These are phyloP conservation scores for Naumovozyma baii DNA, from an alignment of 805 yeast genomes.

Conservation along the genomic window DNA sequence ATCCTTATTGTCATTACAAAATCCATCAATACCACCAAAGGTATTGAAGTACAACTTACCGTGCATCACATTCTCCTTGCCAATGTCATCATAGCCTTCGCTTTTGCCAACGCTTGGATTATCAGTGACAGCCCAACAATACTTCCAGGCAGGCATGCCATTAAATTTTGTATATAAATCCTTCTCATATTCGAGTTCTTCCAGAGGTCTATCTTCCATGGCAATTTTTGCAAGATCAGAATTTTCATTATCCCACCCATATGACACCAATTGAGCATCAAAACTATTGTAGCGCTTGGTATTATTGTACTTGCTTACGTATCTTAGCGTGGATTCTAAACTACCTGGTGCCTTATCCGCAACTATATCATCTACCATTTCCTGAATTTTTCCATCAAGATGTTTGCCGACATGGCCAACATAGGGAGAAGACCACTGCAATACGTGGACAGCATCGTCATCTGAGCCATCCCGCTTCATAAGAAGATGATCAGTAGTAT, in stretches of 20 bases:
- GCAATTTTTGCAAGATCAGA: background rate
- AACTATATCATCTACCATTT: conserved; percentile 1
- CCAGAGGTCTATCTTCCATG: background rate
- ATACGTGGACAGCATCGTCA: background rate
- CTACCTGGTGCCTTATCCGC: background rate
- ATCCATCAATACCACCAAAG: conserved; percentile 4
- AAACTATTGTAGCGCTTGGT: background rate
- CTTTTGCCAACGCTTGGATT: conserved; percentile 1
- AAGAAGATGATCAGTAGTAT: conserved; percentile 1
- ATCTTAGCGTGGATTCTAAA: conserved; percentile 1
- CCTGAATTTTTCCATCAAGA: background rate
- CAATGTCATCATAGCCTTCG: conserved; percentile 2
- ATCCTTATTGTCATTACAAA: conserved; percentile 3
- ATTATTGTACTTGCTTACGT: background rate
- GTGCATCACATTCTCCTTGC: background rate
- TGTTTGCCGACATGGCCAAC: conserved; percentile 1
- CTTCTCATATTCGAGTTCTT: background rate
- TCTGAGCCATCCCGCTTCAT: conserved; percentile 1
- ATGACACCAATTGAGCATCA: background rate
- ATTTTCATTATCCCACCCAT: conserved; percentile 2
- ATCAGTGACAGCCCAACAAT: conserved; percentile 3
- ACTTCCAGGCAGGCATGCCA: conserved; percentile 2
- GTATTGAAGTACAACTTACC: conserved; percentile 2
- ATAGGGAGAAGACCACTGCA: background rate
- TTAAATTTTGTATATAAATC: background rate